These are phyloP conservation scores for Hymenoscyphus linearis DNA, from an alignment of 2,329 filamentous ascomycete species.

Conservation along the genomic window DNA sequence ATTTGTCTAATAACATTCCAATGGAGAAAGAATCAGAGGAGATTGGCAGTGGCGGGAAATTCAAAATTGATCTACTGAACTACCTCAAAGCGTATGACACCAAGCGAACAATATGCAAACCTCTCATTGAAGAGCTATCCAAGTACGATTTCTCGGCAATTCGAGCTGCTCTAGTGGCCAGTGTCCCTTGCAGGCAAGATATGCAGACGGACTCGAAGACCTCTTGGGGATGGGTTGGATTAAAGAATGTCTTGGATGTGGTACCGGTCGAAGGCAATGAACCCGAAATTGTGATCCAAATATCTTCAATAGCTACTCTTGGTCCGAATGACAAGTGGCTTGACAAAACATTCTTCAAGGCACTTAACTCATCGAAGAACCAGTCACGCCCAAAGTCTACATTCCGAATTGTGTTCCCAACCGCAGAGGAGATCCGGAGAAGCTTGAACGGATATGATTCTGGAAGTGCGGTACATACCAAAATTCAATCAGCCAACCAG, in stretches of 20 bases:
- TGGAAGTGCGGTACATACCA: slow-evolving; percentile 77
- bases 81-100: slow-evolving; percentile 69
- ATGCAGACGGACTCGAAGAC: slow-evolving; percentile 44
- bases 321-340: slow-evolving; percentile 69
- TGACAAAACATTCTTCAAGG: slow-evolving; percentile 54
- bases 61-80: slow-evolving; percentile 68
- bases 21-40: slow-evolving; percentile 16
- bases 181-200: slow-evolving; percentile 65
- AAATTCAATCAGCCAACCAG: slow-evolving; percentile 64
- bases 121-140: slow-evolving; percentile 52
- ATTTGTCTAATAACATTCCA: background rate
- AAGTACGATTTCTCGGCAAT: slow-evolving; percentile 66
- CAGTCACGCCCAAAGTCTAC: slow-evolving; percentile 35
- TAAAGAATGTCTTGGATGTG: slow-evolving; percentile 53
- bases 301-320: slow-evolving; percentile 79
- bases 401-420: slow-evolving; percentile 76
- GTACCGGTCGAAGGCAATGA: slow-evolving; percentile 42
- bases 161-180: slow-evolving; percentile 68
- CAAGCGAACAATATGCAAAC: slow-evolving; percentile 45
- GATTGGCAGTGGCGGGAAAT: slow-evolving; percentile 58
- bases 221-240: slow-evolving; percentile 70
- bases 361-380: slow-evolving; percentile 36
- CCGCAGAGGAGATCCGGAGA: slow-evolving; percentile 67
- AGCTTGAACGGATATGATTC: slow-evolving; percentile 75
- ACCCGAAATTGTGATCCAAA: slow-evolving; percentile 53